Evolutionary conservation across 2,329 filamentous ascomycete genomes (phyloP), one percentile per base, ranked within the genome.

Genomic region (Cladophialophora bantiana): DNA sequence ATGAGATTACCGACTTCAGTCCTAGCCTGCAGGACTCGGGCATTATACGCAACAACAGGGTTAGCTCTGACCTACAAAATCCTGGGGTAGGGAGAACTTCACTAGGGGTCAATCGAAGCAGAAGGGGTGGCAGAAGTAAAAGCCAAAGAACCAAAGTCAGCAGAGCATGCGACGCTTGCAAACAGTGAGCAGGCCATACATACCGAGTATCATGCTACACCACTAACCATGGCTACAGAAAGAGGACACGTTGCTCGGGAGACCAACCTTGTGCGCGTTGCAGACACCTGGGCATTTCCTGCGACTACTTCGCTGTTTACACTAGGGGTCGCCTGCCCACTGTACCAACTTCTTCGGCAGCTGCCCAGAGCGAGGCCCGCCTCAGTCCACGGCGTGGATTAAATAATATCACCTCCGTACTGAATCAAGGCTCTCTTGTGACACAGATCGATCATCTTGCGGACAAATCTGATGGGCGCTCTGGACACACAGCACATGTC

Each of bases 161-260:
- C 53, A 36, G 53, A 55, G 53, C 53, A 9, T 55, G 53, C 35
- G 53, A 55, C 18, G 53, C 53, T 18, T 55, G 53, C 32, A 55
- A 55, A 55, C 53, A 55, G 53, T 55, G 31, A 55, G 53, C 4
- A 18, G 52, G 10, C 12, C 9, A 34, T 15, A 15, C n/a, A 5
- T 18, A 12, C 20, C 6, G 7, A 9, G 12, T 31, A 20, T 20
- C 45, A 26, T 3, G 13, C 4, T 26, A 10, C 20, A 7, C 45
- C 26, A 5, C 20, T 50, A 26, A 50, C 4, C 7, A 4, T 3
- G 13, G 7, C n/a, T 7, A 55, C 20, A 55, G 53, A 13, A 55
- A 55, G 35, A 32, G 35, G 13, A 55, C 53, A 7, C 53, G 53
- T 20, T 55, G 53, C 32, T 55, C 53, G 12, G 53, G 53, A 55